Percentiles rank a stretch among this genome's conserved stretches.
These are phyloP conservation scores for Penicillium cinerascens DNA, from an alignment of 495 filamentous ascomycete genomes.

Conservation along the genomic window DNA sequence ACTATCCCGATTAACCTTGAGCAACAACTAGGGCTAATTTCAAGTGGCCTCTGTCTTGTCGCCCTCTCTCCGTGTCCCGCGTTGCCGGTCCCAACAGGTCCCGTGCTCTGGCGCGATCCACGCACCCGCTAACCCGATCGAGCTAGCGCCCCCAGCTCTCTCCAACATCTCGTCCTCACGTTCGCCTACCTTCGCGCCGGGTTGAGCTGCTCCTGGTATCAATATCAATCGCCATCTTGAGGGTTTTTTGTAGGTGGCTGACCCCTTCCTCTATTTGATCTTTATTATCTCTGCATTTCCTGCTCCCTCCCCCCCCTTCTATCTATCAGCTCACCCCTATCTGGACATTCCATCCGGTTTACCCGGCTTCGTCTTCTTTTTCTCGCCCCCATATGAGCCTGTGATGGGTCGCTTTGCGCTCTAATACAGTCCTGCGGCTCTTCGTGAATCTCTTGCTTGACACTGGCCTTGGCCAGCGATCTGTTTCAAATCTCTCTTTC, in stretches of 20 bases:
- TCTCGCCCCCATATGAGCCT: constrained; percentile 2
- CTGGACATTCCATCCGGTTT: constrained; percentile 13
- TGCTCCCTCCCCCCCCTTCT: constrained; percentile 12
- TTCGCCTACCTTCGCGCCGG: constrained; percentile 6
- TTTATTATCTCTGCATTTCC: constrained; percentile 5
- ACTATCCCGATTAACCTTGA: background rate
- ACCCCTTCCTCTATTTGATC: constrained; percentile 22
- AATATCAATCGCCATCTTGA: constrained; percentile 21
- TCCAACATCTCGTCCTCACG: constrained; percentile 14
- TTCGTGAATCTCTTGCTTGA: constrained; percentile 16
- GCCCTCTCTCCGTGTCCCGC: background rate
- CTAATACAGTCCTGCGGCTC: constrained; percentile 18
- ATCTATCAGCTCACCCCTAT: constrained; percentile 13
- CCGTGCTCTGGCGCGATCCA: background rate
- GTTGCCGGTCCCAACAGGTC: background rate
- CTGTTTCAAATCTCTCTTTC: constrained; percentile 17
- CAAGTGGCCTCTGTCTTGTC: background rate
- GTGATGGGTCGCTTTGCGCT: constrained; percentile 22
- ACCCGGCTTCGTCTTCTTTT: constrained; percentile 20
- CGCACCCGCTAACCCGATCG: constrained; percentile 6
- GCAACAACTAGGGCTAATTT: background rate
- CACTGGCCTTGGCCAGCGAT: constrained; percentile 15
- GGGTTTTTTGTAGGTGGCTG: constrained; percentile 51
- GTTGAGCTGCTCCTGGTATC: constrained; percentile 8
- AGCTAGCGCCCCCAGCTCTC: constrained; percentile 25